Conservation (phyloP, 169 alveolate genomes). For the Ichthyophthirius multifiliis region DNA sequence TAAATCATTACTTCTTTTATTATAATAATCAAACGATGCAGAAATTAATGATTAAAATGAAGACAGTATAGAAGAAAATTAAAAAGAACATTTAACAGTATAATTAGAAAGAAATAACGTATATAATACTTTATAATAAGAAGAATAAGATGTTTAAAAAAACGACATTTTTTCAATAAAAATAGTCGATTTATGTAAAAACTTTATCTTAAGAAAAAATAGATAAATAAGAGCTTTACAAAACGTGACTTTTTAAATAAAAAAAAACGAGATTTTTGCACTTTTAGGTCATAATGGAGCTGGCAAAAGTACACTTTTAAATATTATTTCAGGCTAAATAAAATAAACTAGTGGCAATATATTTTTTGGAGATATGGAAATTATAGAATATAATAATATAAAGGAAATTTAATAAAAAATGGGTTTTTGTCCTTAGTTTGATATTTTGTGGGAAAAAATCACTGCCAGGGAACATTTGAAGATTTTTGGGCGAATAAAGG, state of each 20-base stretch:
- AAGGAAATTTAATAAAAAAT: slow-evolving; percentile 61
- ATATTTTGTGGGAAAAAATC: slow-evolving; percentile 77
- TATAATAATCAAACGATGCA: too few species aligned
- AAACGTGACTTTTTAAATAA: slow-evolving; percentile 67
- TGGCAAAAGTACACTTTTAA: slow-evolving; percentile 89
- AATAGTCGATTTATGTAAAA: not conserved
- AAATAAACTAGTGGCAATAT: slow-evolving; percentile 74
- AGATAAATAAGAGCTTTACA: slow-evolving; percentile 57
- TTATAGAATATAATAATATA: not conserved
- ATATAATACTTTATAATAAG: too few species aligned
- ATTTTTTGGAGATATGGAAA: slow-evolving; percentile 55
- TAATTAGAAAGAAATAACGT: too few species aligned
- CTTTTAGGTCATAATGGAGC: slow-evolving; percentile 93
- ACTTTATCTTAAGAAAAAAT: slow-evolving; percentile 24
- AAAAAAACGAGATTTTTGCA: slow-evolving; percentile 80
- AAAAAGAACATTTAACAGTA: too few species aligned
- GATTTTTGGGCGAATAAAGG: slow-evolving; percentile 57
- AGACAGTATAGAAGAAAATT: too few species aligned
- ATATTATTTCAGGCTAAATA: slow-evolving; percentile 69
- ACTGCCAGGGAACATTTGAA: slow-evolving; percentile 80
- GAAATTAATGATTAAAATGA: too few species aligned
- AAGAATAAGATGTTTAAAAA: too few species aligned
- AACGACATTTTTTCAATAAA: too few species aligned
- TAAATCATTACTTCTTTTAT: too few species aligned
- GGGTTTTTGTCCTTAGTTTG: slow-evolving; percentile 84